A percentile compares a stretch with the other conserved stretches of the same genome.
phyloP scores from a whole-genome alignment of 2,329 filamentous ascomycete genomes.

The Grosmannia huntii region DNA sequence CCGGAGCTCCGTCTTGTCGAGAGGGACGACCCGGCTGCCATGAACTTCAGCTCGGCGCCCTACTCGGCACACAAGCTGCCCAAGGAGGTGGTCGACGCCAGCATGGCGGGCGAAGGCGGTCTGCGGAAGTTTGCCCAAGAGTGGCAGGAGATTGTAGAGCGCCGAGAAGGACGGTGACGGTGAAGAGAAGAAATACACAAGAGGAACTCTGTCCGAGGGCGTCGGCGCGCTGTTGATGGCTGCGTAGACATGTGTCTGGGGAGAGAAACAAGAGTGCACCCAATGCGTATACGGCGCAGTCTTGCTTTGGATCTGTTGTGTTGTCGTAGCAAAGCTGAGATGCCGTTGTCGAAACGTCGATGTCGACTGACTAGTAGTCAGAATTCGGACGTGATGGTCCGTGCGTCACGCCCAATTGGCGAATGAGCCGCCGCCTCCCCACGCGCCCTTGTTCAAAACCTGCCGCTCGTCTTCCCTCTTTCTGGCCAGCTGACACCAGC shows the following conservation, averaged over 20 bases:
- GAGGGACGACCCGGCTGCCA: conserved; percentile 72
- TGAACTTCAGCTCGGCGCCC: conserved; percentile 70
- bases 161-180: neutral
- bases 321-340: neutral
- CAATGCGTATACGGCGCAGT: neutral
- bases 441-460: neutral
- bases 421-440: conserved; percentile 3
- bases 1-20: conserved; percentile 76
- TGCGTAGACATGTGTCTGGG: neutral
- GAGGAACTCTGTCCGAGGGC: neutral
- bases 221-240: neutral
- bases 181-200: neutral
- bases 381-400: neutral
- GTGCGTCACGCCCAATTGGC: conserved; percentile 2
- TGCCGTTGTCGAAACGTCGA: too few species aligned
- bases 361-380: neutral
- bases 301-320: neutral
- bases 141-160: conserved; percentile 48
- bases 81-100: conserved; percentile 73
- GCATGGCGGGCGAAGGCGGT: conserved; percentile 55
- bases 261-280: neutral
- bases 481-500: conserved; percentile 12
- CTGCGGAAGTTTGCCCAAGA: conserved; percentile 68
- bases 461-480: neutral
- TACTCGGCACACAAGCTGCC: conserved; percentile 95